Conservation (phyloP, 2,329 filamentous ascomycete genomes). For the Pyricularia pennisetigena region DNA sequence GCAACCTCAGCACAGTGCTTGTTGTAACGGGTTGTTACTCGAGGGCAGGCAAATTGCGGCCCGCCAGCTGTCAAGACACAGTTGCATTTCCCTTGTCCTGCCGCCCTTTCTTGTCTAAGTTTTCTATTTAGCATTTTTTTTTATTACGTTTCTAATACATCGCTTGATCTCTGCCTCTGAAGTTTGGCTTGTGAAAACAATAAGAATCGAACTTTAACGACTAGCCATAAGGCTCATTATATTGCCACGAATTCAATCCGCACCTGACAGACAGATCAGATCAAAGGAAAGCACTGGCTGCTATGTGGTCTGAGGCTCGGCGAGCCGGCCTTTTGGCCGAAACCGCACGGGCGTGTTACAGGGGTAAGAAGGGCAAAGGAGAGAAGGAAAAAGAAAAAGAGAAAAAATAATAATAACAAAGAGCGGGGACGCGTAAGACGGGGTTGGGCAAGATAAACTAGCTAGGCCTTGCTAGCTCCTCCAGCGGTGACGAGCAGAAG, state of each 20-base stretch:
- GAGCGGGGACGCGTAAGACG: background rate
- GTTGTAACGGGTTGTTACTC: background rate
- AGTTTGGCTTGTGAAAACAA: background rate
- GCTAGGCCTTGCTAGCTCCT: background rate
- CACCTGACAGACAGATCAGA: background rate
- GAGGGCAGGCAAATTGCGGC: background rate
- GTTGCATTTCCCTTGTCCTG: background rate
- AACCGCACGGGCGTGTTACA: background rate
- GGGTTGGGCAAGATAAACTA: background rate
- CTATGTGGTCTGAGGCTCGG: background rate
- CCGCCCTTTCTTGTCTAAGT: background rate
- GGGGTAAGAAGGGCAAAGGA: background rate
- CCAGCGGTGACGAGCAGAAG: background rate
- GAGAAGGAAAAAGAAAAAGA: background rate
- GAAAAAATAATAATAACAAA: background rate
- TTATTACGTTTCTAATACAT: background rate
- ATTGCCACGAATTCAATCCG: background rate
- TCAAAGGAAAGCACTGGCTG: background rate
- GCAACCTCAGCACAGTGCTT: background rate
- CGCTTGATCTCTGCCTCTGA: background rate
- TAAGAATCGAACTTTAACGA: background rate
- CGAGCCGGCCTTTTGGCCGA: background rate
- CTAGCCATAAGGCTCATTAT: background rate
- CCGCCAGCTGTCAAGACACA: background rate
- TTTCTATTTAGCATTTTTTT: too few species aligned